These are phyloP conservation scores for Corynascus novoguineensis DNA, from an alignment of 495 filamentous ascomycete genomes.

Conservation along the genomic window DNA sequence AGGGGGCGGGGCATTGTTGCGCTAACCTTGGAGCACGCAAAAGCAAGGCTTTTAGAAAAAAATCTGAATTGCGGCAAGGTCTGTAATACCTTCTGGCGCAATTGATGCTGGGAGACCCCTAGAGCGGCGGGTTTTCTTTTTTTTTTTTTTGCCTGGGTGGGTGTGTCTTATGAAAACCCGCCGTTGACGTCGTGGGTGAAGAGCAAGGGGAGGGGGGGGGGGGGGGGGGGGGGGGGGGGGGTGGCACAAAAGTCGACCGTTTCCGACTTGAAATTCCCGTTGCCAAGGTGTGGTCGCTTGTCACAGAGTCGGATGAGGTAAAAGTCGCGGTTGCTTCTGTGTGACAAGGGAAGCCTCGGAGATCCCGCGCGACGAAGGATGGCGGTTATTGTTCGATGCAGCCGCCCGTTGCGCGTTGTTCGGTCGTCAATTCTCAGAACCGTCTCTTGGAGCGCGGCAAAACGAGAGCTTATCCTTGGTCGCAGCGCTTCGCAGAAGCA, in stretches of 20 bases:
- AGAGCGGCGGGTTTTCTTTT: not conserved
- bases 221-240: no score
- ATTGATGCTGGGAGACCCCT: not conserved
- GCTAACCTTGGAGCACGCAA: slow-evolving; percentile 1
- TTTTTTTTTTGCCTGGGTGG: slow-evolving; percentile 6
- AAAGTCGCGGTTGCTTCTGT: not conserved
- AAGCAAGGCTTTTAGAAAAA: not conserved
- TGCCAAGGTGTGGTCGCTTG: not conserved
- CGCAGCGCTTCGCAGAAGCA: not conserved
- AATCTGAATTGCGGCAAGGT: not conserved
- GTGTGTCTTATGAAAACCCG: not conserved
- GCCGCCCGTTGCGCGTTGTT: not conserved
- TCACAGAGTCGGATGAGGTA: not conserved
- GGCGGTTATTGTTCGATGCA: not conserved
- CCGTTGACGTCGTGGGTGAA: not conserved
- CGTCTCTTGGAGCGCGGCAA: slow-evolving; percentile 1
- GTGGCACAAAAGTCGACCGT: no score
- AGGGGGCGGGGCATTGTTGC: slow-evolving; percentile 25
- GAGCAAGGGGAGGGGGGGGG: not conserved
- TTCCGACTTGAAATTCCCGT: not conserved
- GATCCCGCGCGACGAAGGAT: not conserved
- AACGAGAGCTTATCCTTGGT: not conserved
- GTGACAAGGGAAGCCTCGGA: no score
- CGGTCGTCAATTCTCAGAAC: not conserved
- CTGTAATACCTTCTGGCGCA: not conserved